A percentile compares a stretch with the other conserved stretches of the same genome.
These are phyloP conservation scores for Amesomyces nigricolor DNA, from an alignment of 2,329 filamentous ascomycete species.

Conservation along the genomic window DNA sequence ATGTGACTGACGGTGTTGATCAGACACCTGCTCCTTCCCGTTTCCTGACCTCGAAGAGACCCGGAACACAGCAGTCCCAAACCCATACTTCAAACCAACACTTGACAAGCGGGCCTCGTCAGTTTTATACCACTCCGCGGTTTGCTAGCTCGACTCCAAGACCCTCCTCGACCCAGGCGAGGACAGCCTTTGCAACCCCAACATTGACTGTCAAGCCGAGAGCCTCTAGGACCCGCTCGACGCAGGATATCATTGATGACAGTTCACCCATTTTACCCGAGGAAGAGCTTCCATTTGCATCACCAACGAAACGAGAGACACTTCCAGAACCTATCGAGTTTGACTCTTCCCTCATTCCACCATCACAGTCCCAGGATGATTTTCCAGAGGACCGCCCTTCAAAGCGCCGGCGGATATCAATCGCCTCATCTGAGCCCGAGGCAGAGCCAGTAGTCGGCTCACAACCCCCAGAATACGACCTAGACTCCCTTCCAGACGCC, in stretches of 20 bases:
- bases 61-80: constrained; percentile 17
- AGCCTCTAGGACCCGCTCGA: constrained; percentile 15
- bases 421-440: constrained; percentile 20
- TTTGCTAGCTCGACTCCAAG: constrained; percentile 21
- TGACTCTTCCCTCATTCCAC: constrained; percentile 23
- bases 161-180: constrained; percentile 15
- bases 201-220: constrained; percentile 15
- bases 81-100: constrained; percentile 20
- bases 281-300: neutral
- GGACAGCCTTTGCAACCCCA: constrained; percentile 11
- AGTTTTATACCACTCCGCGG: constrained; percentile 27
- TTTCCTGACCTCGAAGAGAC: constrained; percentile 26
- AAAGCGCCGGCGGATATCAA: constrained; percentile 37
- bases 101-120: constrained; percentile 10
- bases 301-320: neutral
- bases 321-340: constrained; percentile 26
- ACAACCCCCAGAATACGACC: constrained; percentile 1
- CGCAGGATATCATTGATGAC: constrained; percentile 26
- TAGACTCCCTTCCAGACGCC: neutral
- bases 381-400: constrained; percentile 21
- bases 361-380: constrained; percentile 10
- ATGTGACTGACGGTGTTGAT: constrained; percentile 3
- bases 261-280: constrained; percentile 22
- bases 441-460: neutral
- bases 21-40: constrained; percentile 28